phyloP scores from a whole-genome alignment of 176 grass and related monocot genomes.

The Oryza meridionalis region DNA sequence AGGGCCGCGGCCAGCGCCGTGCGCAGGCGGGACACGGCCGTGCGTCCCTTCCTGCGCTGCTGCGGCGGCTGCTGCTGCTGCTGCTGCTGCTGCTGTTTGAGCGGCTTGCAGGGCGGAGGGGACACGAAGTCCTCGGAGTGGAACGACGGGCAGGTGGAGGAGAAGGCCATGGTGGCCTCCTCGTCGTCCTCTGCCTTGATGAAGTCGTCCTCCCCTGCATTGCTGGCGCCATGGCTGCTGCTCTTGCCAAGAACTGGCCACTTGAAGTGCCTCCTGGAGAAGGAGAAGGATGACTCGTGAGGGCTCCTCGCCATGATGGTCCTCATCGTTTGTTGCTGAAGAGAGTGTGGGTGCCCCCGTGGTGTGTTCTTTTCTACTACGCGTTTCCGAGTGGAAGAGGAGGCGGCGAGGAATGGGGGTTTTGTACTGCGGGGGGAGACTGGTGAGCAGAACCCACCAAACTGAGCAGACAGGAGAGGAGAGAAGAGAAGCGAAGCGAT shows the following conservation, averaged over 20 bases:
- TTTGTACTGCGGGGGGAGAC: conserved; percentile 41
- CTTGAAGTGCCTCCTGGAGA: conserved; percentile 89
- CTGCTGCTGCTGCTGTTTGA: conserved; percentile 21
- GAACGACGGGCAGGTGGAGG: conserved; percentile 53
- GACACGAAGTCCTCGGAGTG: conserved; percentile 61
- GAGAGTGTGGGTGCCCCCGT: neutral
- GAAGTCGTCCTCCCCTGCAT: conserved; percentile 36
- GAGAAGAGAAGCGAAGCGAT: conserved; percentile 23
- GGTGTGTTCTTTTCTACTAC: neutral
- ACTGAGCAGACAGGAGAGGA: conserved; percentile 34
- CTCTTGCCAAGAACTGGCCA: conserved; percentile 77
- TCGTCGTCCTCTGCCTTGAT: conserved; percentile 54
- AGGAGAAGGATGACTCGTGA: conserved; percentile 86
- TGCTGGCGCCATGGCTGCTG: conserved; percentile 36
- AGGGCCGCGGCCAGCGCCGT: conserved; percentile 53
- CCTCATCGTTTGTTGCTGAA: conserved; percentile 62
- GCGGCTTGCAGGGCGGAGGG: conserved; percentile 20
- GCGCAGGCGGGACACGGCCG: conserved; percentile 57
- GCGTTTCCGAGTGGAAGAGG: neutral
- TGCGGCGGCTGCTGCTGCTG: neutral
- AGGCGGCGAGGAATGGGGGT: conserved; percentile 22
- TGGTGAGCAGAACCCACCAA: conserved; percentile 63
- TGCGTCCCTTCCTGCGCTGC: conserved; percentile 39
- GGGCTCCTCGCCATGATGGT: conserved; percentile 82
- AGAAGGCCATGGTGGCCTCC: conserved; percentile 55